phyloP scores from a whole-genome alignment of 179 eudicot species.

The Corrigiola litoralis region DNA sequence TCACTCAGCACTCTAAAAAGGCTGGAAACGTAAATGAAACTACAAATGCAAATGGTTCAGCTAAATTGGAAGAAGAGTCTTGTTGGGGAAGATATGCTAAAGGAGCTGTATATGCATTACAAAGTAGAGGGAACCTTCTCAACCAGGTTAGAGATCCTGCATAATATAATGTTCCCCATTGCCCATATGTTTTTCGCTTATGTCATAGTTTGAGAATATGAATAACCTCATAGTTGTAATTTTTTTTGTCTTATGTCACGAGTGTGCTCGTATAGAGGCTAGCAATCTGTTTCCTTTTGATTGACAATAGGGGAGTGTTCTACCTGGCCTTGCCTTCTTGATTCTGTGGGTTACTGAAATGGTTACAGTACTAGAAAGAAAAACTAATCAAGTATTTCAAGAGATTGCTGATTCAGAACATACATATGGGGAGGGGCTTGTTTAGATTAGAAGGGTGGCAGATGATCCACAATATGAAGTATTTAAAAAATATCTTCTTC shows the following conservation, averaged over 20 bases:
- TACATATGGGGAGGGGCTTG: no score
- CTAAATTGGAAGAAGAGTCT: constrained; percentile 46
- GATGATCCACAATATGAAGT: background rate
- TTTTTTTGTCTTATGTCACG: background rate
- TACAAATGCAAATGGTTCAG: constrained; percentile 26
- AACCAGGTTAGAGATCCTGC: constrained; percentile 30
- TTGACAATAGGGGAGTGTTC: background rate
- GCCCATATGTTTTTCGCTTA: background rate
- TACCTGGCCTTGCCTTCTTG: background rate
- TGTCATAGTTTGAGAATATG: background rate
- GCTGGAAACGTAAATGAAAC: constrained; percentile 30
- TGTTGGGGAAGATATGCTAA: constrained; percentile 90
- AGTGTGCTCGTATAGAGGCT: background rate
- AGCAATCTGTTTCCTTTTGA: background rate
- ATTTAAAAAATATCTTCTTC: background rate
- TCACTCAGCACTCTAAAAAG: constrained; percentile 43
- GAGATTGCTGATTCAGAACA: no score
- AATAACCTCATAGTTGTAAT: background rate
- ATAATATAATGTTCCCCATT: background rate
- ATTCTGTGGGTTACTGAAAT: background rate
- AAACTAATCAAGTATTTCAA: background rate
- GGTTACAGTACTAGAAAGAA: no score
- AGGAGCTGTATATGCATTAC: constrained; percentile 91
- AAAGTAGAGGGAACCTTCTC: constrained; percentile 58
- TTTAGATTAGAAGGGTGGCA: background rate